Conservation (phyloP, 306 rosid species). For the Prunus mongolica region DNA sequence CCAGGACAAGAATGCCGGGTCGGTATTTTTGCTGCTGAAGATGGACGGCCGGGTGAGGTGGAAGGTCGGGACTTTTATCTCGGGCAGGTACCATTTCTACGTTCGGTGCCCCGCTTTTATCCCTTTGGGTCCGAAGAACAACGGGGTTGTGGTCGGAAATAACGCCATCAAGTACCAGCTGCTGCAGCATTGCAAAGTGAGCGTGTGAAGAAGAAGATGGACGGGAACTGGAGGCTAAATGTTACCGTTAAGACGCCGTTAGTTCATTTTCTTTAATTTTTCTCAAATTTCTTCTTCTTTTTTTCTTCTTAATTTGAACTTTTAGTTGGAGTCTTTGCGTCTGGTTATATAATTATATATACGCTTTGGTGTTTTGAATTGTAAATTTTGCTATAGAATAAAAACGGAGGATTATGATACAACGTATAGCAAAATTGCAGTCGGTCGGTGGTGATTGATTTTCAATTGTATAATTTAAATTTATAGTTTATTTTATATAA, state of each 20-base stretch:
- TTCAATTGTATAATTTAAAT: slow-evolving; percentile 8
- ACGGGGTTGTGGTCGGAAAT: slow-evolving; percentile 37
- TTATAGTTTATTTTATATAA: no score
- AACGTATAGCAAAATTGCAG: slow-evolving; percentile 35
- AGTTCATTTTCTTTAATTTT: background rate
- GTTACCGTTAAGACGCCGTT: background rate
- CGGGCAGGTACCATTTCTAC: slow-evolving; percentile 61
- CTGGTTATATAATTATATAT: background rate
- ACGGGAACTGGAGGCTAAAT: background rate
- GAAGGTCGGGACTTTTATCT: slow-evolving; percentile 68
- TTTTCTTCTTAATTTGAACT: background rate
- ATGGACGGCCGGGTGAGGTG: slow-evolving; percentile 75
- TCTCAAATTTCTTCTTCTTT: background rate
- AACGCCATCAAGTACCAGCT: slow-evolving; percentile 76
- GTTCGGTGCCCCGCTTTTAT: slow-evolving; percentile 72
- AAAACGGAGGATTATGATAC: background rate
- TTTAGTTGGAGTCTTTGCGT: background rate
- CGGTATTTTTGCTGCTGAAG: slow-evolving; percentile 38
- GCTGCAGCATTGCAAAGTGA: slow-evolving; percentile 62
- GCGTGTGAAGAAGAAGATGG: slow-evolving; percentile 35
- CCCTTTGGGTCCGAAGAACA: slow-evolving; percentile 26
- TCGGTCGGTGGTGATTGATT: slow-evolving; percentile 13
- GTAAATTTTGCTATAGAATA: slow-evolving; percentile 51
- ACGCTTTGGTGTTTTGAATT: slow-evolving; percentile 18
- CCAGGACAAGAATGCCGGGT: slow-evolving; percentile 50